Base-by-base conservation (phyloP, 768 basidiomycete species). In the Zangia roseola region DNA sequence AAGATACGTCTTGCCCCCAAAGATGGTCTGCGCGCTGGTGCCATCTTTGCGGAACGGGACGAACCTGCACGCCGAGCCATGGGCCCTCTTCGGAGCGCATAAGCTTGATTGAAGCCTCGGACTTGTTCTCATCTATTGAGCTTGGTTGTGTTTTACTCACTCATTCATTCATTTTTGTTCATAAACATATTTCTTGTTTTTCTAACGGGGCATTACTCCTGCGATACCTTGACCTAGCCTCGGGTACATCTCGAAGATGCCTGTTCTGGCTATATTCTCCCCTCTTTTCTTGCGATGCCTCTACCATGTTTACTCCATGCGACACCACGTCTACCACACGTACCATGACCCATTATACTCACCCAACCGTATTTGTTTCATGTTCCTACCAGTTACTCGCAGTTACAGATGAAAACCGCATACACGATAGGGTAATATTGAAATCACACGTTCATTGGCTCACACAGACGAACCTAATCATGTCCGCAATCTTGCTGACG, bases 1-100 rank as follows among this genome's bases (percentile, higher is more conserved):
- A 67, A 67, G 35, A 16, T 24, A 5, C 63, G 61, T 10, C 38
- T 68, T 3, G 65, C 53, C 20, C 26, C 52, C 28, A 57, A 38
- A 31, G 59, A 68, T 20, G 68, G 68, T 16, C 57, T 68, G 1
- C 68, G 65, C 2, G 63, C 68, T 1, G 66, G 66, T 5, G 68
- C 66, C 17, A 39, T 68, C 25, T 42, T 57, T 24, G 12, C 53
- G 0, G 65, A 69, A 26, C 58, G 59, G 35, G 68, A 68, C 25
- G 61, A 63, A 30, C 68, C 66, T 21, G 54, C 50, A 14, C 61
- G 65, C 24, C 47, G 66, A 16, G 66, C 66, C n/a, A 53, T 68
- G 52, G 68, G 66, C 6, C 68, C 66, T 20, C 35, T 38, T 24
- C 60, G 63, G 30, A 57, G 58, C 16, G 40, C 53, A 37, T 63